Percentiles rank a stretch among this genome's conserved stretches.
Conservation (phyloP, 345 rosid genomes). For the Ailanthus altissimus region DNA sequence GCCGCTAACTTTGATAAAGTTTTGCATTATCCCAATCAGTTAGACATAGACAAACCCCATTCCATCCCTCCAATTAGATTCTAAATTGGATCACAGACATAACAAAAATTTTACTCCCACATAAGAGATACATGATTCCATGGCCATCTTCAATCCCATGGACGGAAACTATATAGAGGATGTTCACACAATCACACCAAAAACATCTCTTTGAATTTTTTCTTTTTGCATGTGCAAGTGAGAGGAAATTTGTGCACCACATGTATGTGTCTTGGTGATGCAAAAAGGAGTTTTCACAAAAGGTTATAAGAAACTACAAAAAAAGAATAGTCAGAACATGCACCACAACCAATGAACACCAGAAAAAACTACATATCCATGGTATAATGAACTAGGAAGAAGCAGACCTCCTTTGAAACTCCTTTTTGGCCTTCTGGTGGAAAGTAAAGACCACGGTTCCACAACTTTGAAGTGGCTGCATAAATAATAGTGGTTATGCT, state of each 20-base stretch:
- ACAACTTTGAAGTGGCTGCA: constrained; percentile 71
- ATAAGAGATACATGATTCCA: not conserved
- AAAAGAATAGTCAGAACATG: not conserved
- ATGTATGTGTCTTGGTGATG: not conserved
- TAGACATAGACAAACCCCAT: not conserved
- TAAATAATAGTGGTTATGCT: constrained; percentile 18
- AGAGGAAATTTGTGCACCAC: no score
- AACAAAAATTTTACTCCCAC: not conserved
- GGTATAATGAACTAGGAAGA: constrained; percentile 3
- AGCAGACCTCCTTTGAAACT: constrained; percentile 70
- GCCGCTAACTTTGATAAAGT: not conserved
- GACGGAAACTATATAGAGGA: not conserved
- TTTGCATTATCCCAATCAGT: not conserved
- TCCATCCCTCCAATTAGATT: not conserved
- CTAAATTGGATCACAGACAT: not conserved
- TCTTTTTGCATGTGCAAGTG: not conserved
- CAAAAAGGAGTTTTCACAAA: not conserved
- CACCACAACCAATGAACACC: not conserved
- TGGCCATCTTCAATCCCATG: not conserved
- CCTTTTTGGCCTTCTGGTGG: constrained; percentile 41
- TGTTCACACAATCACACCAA: not conserved
- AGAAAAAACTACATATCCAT: constrained; percentile 11
- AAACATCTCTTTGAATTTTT: not conserved
- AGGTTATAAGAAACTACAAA: not conserved
- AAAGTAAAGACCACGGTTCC: constrained; percentile 79